Evolutionary conservation across 164 flowering plant genomes (phyloP), one percentile per base, ranked within the genome.

Genomic region (Vitis amurensis): DNA sequence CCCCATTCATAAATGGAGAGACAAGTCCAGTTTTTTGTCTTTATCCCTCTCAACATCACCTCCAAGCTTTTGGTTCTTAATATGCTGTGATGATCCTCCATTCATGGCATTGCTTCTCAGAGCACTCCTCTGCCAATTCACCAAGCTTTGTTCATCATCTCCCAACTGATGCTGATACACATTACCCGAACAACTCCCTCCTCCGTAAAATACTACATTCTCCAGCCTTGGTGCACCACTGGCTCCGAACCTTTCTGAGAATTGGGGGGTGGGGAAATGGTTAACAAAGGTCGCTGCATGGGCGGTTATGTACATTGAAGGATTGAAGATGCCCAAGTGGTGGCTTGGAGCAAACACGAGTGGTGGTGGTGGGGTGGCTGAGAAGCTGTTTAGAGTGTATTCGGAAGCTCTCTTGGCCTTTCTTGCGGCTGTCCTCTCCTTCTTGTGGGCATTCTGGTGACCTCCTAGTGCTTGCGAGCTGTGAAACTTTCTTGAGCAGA

Each of bases 381-480:
- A 67, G 71, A 79, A 62, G 55, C 30, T 72, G 64, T 23, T 68
- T 9, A 72, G 63, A 49, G 80, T 71, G 47, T 78, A 78, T 31
- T 82, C 84, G 9, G 87, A 76, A 12, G 78, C 85, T 44, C 92
- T 81, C 66, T 89, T 91, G 47, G 86, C 91, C 69, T 86, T 93
- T 56, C 92, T 83, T 10, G 94, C 91, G 0, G 92, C 92, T 0
- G 73, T 81, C 71, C 98, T 86, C 57, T 93, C 98, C 70, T 89
- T 93, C 80, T 89, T 91, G 83, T 93, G 98, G 3, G 98, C 98
- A 67, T 93, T 93, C 67, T 93, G 98, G 66, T 93, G 98, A 12
- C 98, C 98, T 17, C 98, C 98, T 52, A 93, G 73, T 1, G 98
- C 98, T 79, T 93, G 98, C 49, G 98, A 93, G 55, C 97, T 93